phyloP scores from a whole-genome alignment of 140 eudicot genomes.

The Ambrosia hybrid region DNA sequence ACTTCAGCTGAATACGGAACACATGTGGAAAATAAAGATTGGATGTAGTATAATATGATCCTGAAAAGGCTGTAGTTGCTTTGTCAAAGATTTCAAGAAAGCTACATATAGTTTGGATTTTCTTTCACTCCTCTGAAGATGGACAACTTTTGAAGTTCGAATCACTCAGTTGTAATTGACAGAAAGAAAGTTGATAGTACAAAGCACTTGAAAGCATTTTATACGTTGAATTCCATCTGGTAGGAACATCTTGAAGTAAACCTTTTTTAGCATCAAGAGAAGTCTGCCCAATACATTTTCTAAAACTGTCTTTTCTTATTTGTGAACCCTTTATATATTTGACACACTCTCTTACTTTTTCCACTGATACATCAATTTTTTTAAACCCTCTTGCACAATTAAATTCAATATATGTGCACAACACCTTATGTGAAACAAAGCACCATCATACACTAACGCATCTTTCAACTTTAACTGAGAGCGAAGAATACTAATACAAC shows the following conservation, averaged over 20 bases:
- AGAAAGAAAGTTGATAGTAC: no score
- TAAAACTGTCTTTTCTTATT: not conserved
- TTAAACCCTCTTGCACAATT: not conserved
- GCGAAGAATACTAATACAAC: not conserved
- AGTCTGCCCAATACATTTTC: not conserved
- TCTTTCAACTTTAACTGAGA: no score
- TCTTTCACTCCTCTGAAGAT: no score
- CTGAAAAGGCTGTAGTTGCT: not conserved
- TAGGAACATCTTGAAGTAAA: no score
- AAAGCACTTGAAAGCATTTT: no score
- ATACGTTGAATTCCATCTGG: no score
- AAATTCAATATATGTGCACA: no score
- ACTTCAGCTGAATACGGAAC: not conserved
- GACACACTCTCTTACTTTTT: not conserved
- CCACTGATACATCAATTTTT: not conserved
- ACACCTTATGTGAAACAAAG: no score
- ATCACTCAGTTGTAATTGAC: no score
- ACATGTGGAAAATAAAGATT: not conserved
- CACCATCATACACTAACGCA: no score
- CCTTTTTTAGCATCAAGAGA: no score
- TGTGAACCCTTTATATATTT: not conserved
- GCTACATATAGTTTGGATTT: not conserved
- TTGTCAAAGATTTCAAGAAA: not conserved
- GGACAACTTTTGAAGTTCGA: no score
- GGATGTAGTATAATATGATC: not conserved